A percentile compares a stretch with the other conserved stretches of the same genome.
Evolutionary conservation across 306 rosid species (phyloP).

Genomic region (Hylodesmum podocarpum): DNA sequence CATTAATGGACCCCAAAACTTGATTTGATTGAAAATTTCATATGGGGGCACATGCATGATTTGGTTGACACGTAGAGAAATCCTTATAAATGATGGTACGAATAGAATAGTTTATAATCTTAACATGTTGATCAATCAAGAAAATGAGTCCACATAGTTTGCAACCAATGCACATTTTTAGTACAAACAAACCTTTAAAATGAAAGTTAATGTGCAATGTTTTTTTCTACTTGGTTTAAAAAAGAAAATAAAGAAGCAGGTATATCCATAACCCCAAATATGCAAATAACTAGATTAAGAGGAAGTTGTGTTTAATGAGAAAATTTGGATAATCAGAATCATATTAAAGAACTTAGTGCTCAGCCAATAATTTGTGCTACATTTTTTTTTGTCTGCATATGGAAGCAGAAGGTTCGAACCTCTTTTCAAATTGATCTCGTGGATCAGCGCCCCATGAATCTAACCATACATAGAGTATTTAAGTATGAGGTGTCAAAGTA

Average conservation of each 20-base stretch:
- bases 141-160: neutral
- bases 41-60: constrained; percentile 31
- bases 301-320: neutral
- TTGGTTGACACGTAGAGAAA: constrained; percentile 31
- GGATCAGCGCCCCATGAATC: constrained; percentile 26
- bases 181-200: neutral
- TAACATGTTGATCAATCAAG: constrained; percentile 12
- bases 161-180: constrained; percentile 6
- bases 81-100: constrained; percentile 20
- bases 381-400: constrained; percentile 6
- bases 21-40: constrained; percentile 37
- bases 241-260: neutral
- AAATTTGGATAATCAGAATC: neutral
- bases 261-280: neutral
- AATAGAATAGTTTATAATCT: constrained; percentile 1
- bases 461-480: neutral
- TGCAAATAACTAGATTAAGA: neutral
- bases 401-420: neutral
- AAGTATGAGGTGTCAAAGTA: constrained; percentile 19
- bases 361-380: constrained; percentile 10
- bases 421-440: constrained; percentile 19
- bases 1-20: constrained; percentile 39
- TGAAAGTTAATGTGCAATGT: neutral
- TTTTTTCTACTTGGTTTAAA: neutral
- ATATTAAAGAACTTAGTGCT: neutral